Evolutionary conservation across 805 yeast species (phyloP).

Genomic region (Yarrowia yakushimensis): DNA sequence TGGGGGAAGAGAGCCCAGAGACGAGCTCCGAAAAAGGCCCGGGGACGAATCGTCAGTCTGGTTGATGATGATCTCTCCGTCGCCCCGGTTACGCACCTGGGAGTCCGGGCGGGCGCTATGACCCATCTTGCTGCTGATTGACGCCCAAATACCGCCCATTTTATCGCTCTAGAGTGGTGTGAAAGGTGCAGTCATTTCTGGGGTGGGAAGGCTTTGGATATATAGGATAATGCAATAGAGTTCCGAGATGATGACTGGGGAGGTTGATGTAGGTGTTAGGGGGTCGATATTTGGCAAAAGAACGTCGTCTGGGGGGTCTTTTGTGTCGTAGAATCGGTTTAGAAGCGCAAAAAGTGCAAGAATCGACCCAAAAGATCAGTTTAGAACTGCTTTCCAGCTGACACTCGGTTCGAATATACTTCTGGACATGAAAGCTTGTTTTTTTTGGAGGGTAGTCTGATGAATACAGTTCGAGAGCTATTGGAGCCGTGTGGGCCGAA

Average conservation of each 20-base stretch:
- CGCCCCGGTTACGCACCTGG: conserved; percentile 22
- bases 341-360: neutral
- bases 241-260: too few relatives aligned
- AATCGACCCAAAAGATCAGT: neutral
- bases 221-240: neutral
- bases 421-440: too few relatives aligned
- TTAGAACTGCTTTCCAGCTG: neutral
- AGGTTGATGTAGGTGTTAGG: too few relatives aligned
- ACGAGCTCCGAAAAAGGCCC: neutral
- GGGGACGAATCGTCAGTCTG: neutral
- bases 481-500: neutral
- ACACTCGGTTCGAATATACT: conserved; percentile 9
- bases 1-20: conserved; percentile 8
- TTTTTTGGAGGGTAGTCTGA: too few relatives aligned
- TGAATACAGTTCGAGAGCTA: conserved; percentile 3
- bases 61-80: conserved; percentile 17
- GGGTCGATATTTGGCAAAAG: neutral
- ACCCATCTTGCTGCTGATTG: neutral
- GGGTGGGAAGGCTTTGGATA: neutral
- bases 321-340: neutral
- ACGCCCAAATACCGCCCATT: conserved; percentile 24
- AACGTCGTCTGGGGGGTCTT: neutral
- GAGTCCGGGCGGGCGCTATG: neutral
- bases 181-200: neutral
- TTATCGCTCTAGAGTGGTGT: neutral